Percentiles rank a stretch among this genome's conserved stretches.
Conservation (phyloP, 1,284 basidiomycete genomes). For the Tremellales sp. region DNA sequence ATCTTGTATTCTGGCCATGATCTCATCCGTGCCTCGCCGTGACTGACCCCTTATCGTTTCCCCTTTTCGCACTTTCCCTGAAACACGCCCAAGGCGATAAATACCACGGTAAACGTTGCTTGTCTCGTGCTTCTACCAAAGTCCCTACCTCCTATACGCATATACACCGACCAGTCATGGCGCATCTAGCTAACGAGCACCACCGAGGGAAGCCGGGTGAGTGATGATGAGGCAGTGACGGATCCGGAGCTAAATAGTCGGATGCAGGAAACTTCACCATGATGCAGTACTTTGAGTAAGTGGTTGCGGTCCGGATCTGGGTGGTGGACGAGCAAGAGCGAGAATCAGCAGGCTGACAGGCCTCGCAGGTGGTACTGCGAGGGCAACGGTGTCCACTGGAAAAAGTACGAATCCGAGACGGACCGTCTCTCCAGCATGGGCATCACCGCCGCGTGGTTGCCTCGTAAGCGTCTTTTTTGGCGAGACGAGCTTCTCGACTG, state of each 20-base stretch:
- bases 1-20: too few species aligned
- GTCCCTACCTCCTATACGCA: too few species aligned
- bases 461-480: constrained; percentile 40
- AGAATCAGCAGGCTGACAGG: neutral
- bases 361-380: constrained; percentile 37
- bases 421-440: constrained; percentile 69
- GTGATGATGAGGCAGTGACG: neutral
- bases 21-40: too few species aligned
- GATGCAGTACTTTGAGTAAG: constrained; percentile 47
- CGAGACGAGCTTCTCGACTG: neutral
- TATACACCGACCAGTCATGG: too few species aligned
- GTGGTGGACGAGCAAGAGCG: neutral
- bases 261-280: constrained; percentile 40
- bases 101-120: too few species aligned
- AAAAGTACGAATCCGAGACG: constrained; percentile 68
- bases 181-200: constrained; percentile 23
- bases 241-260: neutral
- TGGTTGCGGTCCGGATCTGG: neutral
- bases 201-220: constrained; percentile 16
- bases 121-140: too few species aligned
- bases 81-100: too few species aligned
- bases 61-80: too few species aligned
- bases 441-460: constrained; percentile 71
- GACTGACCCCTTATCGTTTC: too few species aligned
- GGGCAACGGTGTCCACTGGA: constrained; percentile 56